phyloP scores from a whole-genome alignment of 331 rosid species.

The Pyracantha coccinea region DNA sequence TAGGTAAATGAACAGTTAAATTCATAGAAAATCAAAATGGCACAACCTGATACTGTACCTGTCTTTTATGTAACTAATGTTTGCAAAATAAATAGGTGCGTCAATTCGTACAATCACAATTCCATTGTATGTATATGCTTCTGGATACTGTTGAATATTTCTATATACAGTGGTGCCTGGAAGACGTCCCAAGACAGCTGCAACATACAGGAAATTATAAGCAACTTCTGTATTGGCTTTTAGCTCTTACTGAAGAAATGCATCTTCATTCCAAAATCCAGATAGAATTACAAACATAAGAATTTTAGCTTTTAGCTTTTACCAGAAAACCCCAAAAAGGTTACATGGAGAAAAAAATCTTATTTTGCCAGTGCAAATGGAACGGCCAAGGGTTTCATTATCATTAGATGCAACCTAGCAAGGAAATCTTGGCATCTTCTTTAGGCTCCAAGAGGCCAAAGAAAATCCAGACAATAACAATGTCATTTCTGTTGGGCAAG shows the following conservation, averaged over 20 bases:
- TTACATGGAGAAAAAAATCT: not conserved
- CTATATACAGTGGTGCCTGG: constrained; percentile 96
- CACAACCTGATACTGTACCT: constrained; percentile 41
- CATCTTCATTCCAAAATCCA: not conserved
- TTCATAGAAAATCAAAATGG: not conserved
- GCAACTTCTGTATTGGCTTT: not conserved
- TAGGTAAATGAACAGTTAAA: not conserved
- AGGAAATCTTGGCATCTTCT: not conserved
- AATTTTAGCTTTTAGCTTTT: not conserved
- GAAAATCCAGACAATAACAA: not conserved
- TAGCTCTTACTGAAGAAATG: too few relatives aligned
- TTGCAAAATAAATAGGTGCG: constrained; percentile 95
- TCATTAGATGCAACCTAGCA: not conserved
- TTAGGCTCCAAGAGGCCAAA: not conserved
- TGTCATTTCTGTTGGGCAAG: not conserved
- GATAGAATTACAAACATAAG: not conserved
- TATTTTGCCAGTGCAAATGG: not conserved
- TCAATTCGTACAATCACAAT: constrained; percentile 92
- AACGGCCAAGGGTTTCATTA: not conserved
- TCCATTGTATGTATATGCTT: constrained; percentile 91
- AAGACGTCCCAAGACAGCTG: constrained; percentile 99
- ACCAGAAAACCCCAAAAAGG: not conserved
- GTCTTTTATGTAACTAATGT: constrained; percentile 82
- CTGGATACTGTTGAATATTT: constrained; percentile 84
- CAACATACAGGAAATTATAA: constrained; percentile 22